These are phyloP conservation scores for Ascoidea asiatica DNA, from an alignment of 805 yeast genomes.

Conservation along the genomic window DNA sequence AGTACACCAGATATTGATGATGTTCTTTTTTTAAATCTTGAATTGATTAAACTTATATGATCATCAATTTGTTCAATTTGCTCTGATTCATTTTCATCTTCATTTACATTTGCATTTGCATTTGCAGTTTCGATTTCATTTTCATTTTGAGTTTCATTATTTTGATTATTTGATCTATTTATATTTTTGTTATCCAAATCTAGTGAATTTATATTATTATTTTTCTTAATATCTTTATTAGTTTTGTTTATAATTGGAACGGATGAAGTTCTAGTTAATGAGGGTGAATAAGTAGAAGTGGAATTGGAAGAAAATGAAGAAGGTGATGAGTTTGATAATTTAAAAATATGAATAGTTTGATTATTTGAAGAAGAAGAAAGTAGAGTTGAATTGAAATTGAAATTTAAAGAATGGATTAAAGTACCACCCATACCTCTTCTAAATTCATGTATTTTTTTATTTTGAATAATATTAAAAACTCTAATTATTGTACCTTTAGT, in stretches of 20 bases:
- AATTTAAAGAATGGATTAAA: slow-evolving; percentile 35
- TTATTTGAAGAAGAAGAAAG: slow-evolving; percentile 48
- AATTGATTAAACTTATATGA: slow-evolving; percentile 4
- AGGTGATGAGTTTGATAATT: slow-evolving; percentile 17
- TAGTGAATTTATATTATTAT: not conserved
- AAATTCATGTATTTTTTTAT: slow-evolving; percentile 52
- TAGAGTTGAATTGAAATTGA: slow-evolving; percentile 33
- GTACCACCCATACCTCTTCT: slow-evolving; percentile 69
- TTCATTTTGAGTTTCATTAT: not conserved
- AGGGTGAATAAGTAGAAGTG: not conserved
- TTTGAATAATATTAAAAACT: slow-evolving; percentile 51
- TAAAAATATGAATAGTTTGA: slow-evolving; percentile 53
- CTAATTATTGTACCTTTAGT: slow-evolving; percentile 82
- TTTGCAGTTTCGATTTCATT: not conserved
- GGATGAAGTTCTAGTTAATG: no score
- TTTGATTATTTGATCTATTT: not conserved
- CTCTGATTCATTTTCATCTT: not conserved
- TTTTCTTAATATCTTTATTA: not conserved
- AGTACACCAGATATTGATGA: slow-evolving; percentile 15
- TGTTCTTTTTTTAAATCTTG: slow-evolving; percentile 5
- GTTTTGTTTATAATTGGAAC: no score
- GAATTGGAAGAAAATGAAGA: not conserved
- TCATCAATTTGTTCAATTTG: slow-evolving; percentile 2
- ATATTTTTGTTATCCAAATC: no score
- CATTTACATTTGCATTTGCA: not conserved